Evolutionary conservation across 257 asterid species (phyloP).

Genomic region (Nicotiana tomentosiformis): DNA sequence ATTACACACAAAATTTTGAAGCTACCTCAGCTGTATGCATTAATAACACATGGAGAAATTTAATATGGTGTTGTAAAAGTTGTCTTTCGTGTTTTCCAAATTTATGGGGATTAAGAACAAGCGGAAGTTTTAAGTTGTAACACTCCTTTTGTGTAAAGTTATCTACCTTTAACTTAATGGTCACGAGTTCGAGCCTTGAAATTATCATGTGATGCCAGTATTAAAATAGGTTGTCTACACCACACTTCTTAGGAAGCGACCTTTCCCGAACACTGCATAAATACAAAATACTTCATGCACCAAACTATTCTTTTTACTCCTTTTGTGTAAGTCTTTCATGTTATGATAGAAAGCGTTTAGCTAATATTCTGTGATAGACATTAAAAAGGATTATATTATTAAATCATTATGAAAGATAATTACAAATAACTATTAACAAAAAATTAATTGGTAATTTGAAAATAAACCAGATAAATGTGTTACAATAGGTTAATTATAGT

Average conservation of each 20-base stretch:
- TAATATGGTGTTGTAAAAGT: slow-evolving; percentile 5
- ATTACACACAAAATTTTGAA: not conserved
- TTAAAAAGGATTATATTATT: not conserved
- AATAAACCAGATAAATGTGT: too few species aligned
- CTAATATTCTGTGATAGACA: not conserved
- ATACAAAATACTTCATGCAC: too few species aligned
- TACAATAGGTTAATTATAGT: too few species aligned
- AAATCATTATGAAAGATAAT: not conserved
- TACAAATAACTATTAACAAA: too few species aligned
- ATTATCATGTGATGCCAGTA: accelerated
- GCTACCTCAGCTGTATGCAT: slow-evolving; percentile 11
- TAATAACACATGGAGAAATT: slow-evolving; percentile 19
- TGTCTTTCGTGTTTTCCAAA: slow-evolving; percentile 2
- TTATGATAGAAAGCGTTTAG: not conserved
- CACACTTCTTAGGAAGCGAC: accelerated
- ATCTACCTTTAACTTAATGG: accelerated
- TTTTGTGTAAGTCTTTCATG: not conserved
- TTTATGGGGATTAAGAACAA: not conserved
- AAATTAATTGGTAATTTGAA: too few species aligned
- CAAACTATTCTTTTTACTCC: not conserved
- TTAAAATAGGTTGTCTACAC: too few species aligned
- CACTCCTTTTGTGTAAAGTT: not conserved
- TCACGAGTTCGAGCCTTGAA: too few species aligned
- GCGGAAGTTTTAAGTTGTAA: not conserved
- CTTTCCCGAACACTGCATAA: accelerated